Evolutionary conservation across 495 filamentous ascomycete species (phyloP).

Genomic region (Apodospora peruviana): DNA sequence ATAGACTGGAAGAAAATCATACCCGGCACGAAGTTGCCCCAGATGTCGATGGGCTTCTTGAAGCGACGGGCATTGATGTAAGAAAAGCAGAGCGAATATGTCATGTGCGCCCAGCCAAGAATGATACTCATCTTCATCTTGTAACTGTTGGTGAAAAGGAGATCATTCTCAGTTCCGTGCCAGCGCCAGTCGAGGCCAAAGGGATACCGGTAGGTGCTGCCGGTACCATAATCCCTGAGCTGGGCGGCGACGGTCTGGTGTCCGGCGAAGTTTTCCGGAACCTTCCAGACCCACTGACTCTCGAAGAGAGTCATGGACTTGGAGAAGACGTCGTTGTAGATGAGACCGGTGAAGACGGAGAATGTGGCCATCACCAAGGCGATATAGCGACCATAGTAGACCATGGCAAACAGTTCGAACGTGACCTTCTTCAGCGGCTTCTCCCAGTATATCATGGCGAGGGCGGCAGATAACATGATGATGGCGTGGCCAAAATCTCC

Average conservation of each 20-base stretch:
- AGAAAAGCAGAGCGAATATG: conserved; percentile 89
- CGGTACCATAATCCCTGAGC: conserved; percentile 43
- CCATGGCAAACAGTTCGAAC: conserved; percentile 94
- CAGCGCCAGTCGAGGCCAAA: conserved; percentile 96
- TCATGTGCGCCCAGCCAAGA: conserved; percentile 97
- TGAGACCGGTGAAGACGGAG: conserved; percentile 92
- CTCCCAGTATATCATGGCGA: conserved; percentile 94
- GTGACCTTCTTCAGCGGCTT: conserved; percentile 83
- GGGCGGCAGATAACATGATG: conserved; percentile 74
- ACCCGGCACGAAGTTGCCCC: conserved; percentile 92
- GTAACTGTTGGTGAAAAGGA: conserved; percentile 94
- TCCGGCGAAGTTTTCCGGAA: conserved; percentile 60
- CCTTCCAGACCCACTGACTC: conserved; percentile 75
- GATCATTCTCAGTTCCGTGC: conserved; percentile 89
- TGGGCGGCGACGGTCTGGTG: conserved; percentile 56
- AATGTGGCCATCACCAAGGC: conserved; percentile 97
- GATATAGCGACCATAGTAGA: conserved; percentile 97
- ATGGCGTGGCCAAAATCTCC: conserved; percentile 90
- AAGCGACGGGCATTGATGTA: conserved; percentile 92
- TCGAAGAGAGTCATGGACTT: conserved; percentile 81
- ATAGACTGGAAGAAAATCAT: conserved; percentile 99
- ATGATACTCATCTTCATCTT: conserved; percentile 99
- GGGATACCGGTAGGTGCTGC: conserved; percentile 75
- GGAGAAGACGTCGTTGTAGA: conserved; percentile 98
- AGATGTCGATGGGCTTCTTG: conserved; percentile 88